These are phyloP conservation scores for Sporobolomyces phaffii DNA, from an alignment of 768 basidiomycete genomes.

Conservation along the genomic window DNA sequence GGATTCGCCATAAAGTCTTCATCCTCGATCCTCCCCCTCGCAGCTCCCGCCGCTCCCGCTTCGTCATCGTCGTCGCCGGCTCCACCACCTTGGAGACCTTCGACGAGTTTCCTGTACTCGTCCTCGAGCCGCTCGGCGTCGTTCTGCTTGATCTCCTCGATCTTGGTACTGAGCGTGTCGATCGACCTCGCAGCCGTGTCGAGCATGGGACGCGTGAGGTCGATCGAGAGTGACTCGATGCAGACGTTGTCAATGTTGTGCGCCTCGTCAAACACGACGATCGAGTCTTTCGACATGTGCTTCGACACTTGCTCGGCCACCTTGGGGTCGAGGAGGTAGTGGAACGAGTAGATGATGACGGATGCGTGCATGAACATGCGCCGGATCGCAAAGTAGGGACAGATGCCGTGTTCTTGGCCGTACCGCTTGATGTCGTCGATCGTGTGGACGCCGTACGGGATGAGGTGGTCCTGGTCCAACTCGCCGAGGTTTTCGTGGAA, in stretches of 20 bases:
- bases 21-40: conserved; percentile 48
- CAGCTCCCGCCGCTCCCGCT: too few relatives aligned
- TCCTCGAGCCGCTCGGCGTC: conserved; percentile 92
- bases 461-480: conserved; percentile 69
- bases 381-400: conserved; percentile 93
- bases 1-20: conserved; percentile 87
- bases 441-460: conserved; percentile 86
- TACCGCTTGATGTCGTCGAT: conserved; percentile 85
- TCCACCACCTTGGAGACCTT: conserved; percentile 71
- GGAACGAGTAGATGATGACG: conserved; percentile 97
- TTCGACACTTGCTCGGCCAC: conserved; percentile 98
- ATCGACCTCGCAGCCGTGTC: conserved; percentile 89
- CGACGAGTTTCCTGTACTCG: conserved; percentile 90
- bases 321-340: conserved; percentile 96
- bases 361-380: conserved; percentile 96
- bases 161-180: conserved; percentile 74
- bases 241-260: conserved; percentile 99
- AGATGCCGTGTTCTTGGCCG: conserved; percentile 74
- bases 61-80: conserved; percentile 43
- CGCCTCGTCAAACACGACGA: conserved; percentile 98
- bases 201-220: conserved; percentile 93
- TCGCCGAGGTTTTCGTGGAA: conserved; percentile 85
- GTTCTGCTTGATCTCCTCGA: conserved; percentile 90
- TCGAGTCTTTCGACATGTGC: conserved; percentile 93
- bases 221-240: conserved; percentile 95